Evolutionary conservation across 225 moss, liverwort and hornwort genomes (phyloP).

Genomic region (Physcomitrium patens): DNA sequence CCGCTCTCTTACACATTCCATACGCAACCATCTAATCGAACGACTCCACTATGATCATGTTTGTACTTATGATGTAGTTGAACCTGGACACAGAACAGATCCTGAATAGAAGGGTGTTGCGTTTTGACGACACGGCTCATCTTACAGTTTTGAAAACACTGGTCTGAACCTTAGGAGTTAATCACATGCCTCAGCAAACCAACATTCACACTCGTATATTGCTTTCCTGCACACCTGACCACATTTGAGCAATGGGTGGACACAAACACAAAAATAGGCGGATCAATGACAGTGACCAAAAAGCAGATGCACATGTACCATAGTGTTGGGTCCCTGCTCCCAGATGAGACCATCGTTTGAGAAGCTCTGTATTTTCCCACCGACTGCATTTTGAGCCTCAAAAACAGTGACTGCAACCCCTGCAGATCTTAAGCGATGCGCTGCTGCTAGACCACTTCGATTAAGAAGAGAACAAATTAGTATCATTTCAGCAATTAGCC

Average conservation of each 20-base stretch:
- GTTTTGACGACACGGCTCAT: neutral
- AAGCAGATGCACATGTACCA: slow-evolving; percentile 47
- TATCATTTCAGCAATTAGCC: neutral
- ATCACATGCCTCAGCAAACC: neutral
- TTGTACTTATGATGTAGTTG: neutral
- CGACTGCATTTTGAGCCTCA: slow-evolving; percentile 64
- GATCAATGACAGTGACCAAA: neutral
- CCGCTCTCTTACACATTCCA: slow-evolving; percentile 12
- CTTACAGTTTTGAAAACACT: neutral
- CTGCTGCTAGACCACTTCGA: slow-evolving; percentile 83
- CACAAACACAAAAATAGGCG: neutral
- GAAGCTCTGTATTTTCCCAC: slow-evolving; percentile 70
- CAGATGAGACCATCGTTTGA: slow-evolving; percentile 74
- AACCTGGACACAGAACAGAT: neutral
- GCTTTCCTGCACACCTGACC: neutral
- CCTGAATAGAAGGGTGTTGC: neutral
- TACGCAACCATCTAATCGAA: neutral
- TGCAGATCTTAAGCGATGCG: slow-evolving; percentile 65
- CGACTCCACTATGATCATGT: neutral
- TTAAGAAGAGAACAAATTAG: slow-evolving; percentile 27
- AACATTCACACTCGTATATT: neutral
- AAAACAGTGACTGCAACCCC: slow-evolving; percentile 79
- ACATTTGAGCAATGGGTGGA: neutral
- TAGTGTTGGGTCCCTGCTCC: slow-evolving; percentile 85
- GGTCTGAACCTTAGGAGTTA: neutral